Conservation (phyloP, 768 basidiomycete species). For the Lentinus brumalis region DNA sequence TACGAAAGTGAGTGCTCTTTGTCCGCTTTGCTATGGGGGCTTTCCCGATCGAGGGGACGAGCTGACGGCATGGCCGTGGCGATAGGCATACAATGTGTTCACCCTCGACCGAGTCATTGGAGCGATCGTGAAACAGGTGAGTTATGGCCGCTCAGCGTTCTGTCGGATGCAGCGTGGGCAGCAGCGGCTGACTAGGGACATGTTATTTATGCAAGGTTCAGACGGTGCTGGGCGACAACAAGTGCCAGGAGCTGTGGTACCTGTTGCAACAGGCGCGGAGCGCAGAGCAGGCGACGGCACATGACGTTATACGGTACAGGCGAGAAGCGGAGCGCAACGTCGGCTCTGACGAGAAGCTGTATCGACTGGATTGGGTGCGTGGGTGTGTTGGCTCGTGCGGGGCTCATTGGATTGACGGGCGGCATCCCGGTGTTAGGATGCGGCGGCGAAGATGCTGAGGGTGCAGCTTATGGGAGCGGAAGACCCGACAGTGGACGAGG, state of each 20-base stretch:
- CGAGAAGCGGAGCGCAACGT: constrained; percentile 78
- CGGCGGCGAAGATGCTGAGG: constrained; percentile 53
- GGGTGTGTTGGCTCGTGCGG: constrained; percentile 3
- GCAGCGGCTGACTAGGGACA: constrained; percentile 2
- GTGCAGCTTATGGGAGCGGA: constrained; percentile 61
- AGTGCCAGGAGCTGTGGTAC: constrained; percentile 83
- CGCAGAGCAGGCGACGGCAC: constrained; percentile 49
- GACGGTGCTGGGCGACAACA: constrained; percentile 79
- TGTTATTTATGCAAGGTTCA: constrained; percentile 62
- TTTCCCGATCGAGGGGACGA: neutral
- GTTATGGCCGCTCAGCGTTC: constrained; percentile 24
- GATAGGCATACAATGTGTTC: constrained; percentile 86
- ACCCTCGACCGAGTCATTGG: constrained; percentile 92
- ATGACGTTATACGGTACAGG: constrained; percentile 76
- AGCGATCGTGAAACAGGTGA: constrained; percentile 88
- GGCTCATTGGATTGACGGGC: constrained; percentile 7
- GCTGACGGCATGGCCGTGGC: constrained; percentile 16
- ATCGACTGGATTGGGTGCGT: constrained; percentile 80
- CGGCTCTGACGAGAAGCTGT: constrained; percentile 75
- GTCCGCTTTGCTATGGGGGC: neutral
- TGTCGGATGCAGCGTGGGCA: neutral
- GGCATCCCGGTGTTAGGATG: constrained; percentile 43
- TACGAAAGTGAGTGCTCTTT: constrained; percentile 58
- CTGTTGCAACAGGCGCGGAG: constrained; percentile 68
- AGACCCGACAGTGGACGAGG: constrained; percentile 67